Conservation (phyloP, 441 rosid genomes). For the Populus hybrid region DNA sequence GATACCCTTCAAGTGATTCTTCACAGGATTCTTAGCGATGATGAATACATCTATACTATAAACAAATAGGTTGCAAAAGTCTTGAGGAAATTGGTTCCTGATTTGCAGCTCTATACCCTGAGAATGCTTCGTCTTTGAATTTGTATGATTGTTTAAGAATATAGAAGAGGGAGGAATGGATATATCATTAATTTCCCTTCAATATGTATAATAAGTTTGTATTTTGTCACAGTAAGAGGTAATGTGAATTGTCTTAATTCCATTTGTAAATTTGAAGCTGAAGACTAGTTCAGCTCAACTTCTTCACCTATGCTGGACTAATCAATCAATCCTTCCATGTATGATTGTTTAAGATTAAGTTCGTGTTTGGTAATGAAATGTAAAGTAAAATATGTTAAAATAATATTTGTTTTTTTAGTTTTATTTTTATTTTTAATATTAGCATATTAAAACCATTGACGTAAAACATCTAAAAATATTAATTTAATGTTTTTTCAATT, state of each 20-base stretch:
- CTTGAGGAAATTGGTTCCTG: background rate
- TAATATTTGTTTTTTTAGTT: too few species aligned
- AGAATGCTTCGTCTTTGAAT: background rate
- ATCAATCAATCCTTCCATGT: background rate
- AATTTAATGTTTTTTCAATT: too few species aligned
- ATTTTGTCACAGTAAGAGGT: background rate
- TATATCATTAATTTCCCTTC: background rate
- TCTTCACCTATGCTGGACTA: background rate
- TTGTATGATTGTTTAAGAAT: background rate
- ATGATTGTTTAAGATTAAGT: too few species aligned
- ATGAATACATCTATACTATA: background rate
- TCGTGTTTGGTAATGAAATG: too few species aligned
- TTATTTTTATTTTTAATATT: too few species aligned
- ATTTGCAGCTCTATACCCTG: background rate
- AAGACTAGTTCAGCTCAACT: background rate
- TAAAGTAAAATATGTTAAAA: too few species aligned
- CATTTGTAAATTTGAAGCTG: background rate
- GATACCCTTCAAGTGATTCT: conserved; percentile 52
- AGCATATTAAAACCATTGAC: too few species aligned
- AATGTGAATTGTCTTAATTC: background rate
- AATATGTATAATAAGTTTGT: background rate
- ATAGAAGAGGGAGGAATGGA: too few species aligned
- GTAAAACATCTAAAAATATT: too few species aligned
- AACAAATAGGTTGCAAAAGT: background rate
- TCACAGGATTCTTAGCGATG: conserved; percentile 2